Conservation (phyloP, 192 early-diverging fungal species). For the Phycomyces nitens region DNA sequence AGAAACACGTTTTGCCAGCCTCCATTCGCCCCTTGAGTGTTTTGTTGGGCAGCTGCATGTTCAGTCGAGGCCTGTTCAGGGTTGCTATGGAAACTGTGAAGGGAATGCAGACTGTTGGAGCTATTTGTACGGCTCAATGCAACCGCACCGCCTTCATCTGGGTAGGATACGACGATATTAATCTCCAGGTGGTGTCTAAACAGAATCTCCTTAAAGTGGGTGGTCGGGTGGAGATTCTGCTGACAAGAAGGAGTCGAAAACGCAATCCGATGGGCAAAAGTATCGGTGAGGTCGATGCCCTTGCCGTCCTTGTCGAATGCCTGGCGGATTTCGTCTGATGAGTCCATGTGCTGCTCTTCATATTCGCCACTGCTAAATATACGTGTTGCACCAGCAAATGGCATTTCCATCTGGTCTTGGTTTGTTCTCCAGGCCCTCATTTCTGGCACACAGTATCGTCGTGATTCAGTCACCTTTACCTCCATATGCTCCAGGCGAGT, state of each 20-base stretch:
- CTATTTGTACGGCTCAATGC: neutral
- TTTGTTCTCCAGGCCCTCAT: constrained; percentile 23
- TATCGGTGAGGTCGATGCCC: constrained; percentile 12
- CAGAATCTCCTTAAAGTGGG: constrained; percentile 25
- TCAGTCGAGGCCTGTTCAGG: neutral
- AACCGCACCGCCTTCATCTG: constrained; percentile 6
- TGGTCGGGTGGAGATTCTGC: constrained; percentile 26
- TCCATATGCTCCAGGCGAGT: constrained; percentile 21
- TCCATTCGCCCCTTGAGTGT: neutral
- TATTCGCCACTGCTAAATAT: constrained; percentile 5
- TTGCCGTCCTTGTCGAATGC: constrained; percentile 11
- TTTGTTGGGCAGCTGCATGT: no score
- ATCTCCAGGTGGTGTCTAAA: constrained; percentile 27
- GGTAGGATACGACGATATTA: constrained; percentile 19
- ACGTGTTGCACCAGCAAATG: constrained; percentile 9
- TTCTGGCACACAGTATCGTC: constrained; percentile 15
- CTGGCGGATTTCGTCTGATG: neutral
- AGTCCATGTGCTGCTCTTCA: neutral
- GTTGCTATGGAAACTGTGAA: neutral
- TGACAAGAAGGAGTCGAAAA: constrained; percentile 30
- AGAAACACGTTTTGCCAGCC: constrained; percentile 15
- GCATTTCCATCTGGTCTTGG: neutral
- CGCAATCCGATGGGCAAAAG: constrained; percentile 16
- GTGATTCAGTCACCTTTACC: constrained; percentile 13
- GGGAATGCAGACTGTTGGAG: neutral